Percentiles rank a stretch among this genome's conserved stretches.
Conservation (phyloP, 2,329 filamentous ascomycete species). For the Paracoccidioides lutzii region DNA sequence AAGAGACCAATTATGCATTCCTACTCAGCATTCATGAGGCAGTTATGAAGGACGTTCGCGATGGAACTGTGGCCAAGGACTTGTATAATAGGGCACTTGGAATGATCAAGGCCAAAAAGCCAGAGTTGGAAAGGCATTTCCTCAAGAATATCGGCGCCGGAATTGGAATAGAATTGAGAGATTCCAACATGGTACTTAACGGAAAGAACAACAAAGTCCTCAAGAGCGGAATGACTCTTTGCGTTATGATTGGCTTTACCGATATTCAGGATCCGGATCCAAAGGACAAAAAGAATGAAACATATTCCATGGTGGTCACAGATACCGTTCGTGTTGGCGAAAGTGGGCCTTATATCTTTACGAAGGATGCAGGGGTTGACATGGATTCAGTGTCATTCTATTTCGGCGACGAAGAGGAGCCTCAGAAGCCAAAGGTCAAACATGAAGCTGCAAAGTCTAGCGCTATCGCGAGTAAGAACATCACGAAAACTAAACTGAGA, state of each 20-base stretch:
- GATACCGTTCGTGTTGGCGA: slow-evolving; percentile 84
- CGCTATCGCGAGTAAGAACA: slow-evolving; percentile 85
- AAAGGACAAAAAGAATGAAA: slow-evolving; percentile 79
- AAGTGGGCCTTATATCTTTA: slow-evolving; percentile 62
- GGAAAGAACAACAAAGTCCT: slow-evolving; percentile 71
- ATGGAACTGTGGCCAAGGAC: slow-evolving; percentile 76
- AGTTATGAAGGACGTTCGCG: slow-evolving; percentile 81
- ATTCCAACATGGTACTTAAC: slow-evolving; percentile 70
- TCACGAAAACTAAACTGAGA: slow-evolving; percentile 82
- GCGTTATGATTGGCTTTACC: slow-evolving; percentile 76
- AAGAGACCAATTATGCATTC: slow-evolving; percentile 89
- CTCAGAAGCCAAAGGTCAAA: slow-evolving; percentile 68
- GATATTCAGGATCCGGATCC: slow-evolving; percentile 78
- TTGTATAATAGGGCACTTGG: slow-evolving; percentile 77
- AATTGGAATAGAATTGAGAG: slow-evolving; percentile 83
- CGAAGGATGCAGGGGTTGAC: slow-evolving; percentile 79
- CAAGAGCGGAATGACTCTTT: slow-evolving; percentile 95
- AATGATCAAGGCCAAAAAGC: slow-evolving; percentile 77
- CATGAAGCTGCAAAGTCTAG: slow-evolving; percentile 73
- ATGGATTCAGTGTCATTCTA: slow-evolving; percentile 95
- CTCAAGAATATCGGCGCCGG: slow-evolving; percentile 83
- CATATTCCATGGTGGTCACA: slow-evolving; percentile 78
- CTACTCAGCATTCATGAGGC: slow-evolving; percentile 71
- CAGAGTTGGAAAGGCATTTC: slow-evolving; percentile 90
- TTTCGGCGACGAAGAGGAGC: slow-evolving; percentile 85